Evolutionary conservation across 805 yeast species (phyloP), one percentile per base, ranked within the genome.

Genomic region (Huiozyma naganishii): DNA sequence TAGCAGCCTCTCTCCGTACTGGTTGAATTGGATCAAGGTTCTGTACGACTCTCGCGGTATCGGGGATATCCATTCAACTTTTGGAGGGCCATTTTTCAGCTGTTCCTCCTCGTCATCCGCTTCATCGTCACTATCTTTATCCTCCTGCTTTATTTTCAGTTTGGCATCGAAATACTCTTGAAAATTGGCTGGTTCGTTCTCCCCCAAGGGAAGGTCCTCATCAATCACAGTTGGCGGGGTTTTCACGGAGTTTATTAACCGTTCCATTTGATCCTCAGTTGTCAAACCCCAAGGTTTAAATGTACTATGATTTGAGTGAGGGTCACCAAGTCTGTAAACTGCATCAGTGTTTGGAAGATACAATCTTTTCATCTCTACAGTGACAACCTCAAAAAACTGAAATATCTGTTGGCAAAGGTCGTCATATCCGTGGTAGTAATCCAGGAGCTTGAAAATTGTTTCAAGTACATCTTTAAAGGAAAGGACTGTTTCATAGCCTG

Each of bases 391-490:
- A 53, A 89, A 86, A 0, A 86, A 81, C 3, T 71, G 62, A 48
- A 88, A 83, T 46, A 86, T 80, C 1, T 86, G 85, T 45, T 80
- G 80, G 43, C 85, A 79, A 12, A 92, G 65, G 11, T 70, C 67
- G 1, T 79, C 66, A 59, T 90, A 90, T 0, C 90, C 94, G 62
- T 89, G 95, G 55, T 82, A 90, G 42, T 79, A 69, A 62, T 90
- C 97, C 41, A 90, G 68, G 32, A 89, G 65, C 13, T 80, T 76
- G 59, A 90, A 87, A 48, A 87, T 72, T 3, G 88, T 77, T 40
- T 78, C 74, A 13, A 90, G 66, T 1, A 90, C 70, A 59, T 90
- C 97, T 41, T 70, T 75, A 42, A 90, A 69, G 46, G 78, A 85
- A 30, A 72, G 69, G 10, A 87, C 65, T 27, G 87, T 66, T 29